phyloP scores from a whole-genome alignment of 208 protist species.

The Crithidia bombi region DNA sequence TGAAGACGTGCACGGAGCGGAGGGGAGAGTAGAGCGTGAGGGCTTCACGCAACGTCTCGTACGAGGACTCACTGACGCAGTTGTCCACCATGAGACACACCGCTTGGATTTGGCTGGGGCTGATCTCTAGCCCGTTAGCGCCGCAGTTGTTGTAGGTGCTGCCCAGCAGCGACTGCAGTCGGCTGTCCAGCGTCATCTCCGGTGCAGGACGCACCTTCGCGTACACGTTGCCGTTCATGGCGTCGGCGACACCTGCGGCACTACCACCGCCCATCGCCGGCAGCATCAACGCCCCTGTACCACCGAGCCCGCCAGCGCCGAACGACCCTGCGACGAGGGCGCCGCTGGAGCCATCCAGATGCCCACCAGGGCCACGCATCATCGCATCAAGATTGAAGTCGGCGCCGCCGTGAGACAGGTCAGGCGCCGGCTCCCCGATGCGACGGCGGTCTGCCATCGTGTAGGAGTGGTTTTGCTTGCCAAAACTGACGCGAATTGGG shows the following conservation, averaged over 20 bases:
- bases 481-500: slow-evolving; percentile 82
- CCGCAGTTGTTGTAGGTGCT: slow-evolving; percentile 79
- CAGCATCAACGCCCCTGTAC: slow-evolving; percentile 38
- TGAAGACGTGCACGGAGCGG: slow-evolving; percentile 76
- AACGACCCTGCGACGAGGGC: slow-evolving; percentile 45
- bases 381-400: slow-evolving; percentile 52
- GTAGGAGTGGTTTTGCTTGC: slow-evolving; percentile 78
- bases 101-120: slow-evolving; percentile 71
- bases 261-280: slow-evolving; percentile 60
- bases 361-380: slow-evolving; percentile 41
- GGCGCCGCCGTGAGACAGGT: slow-evolving; percentile 11
- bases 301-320: slow-evolving; percentile 24
- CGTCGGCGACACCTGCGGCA: slow-evolving; percentile 26
- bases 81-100: slow-evolving; percentile 74
- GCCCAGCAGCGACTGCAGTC: slow-evolving; percentile 69
- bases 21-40: slow-evolving; percentile 70
- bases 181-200: slow-evolving; percentile 68
- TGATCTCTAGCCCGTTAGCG: slow-evolving; percentile 58
- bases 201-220: slow-evolving; percentile 58
- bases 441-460: slow-evolving; percentile 70
- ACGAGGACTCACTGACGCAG: slow-evolving; percentile 64
- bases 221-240: slow-evolving; percentile 38
- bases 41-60: slow-evolving; percentile 56
- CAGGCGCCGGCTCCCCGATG: slow-evolving; percentile 23
- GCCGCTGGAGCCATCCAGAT: slow-evolving; percentile 33